phyloP scores from a whole-genome alignment of 2,329 filamentous ascomycete genomes.

The Chrysoporthe austroafricana region DNA sequence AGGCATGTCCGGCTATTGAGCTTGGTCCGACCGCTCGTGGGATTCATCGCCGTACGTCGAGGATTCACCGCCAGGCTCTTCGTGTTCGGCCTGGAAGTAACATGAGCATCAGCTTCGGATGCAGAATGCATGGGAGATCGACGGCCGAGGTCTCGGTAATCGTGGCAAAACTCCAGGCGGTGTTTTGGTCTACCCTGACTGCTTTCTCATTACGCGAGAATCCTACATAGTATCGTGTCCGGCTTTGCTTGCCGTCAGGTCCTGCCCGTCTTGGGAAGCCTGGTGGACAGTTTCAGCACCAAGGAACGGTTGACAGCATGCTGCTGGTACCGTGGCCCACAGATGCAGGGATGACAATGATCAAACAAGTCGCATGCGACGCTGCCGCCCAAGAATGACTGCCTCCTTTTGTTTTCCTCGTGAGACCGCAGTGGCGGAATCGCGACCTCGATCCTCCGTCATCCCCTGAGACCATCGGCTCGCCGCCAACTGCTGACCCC shows the following conservation, averaged over 20 bases:
- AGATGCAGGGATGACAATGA: not conserved
- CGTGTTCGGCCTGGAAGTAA: not conserved
- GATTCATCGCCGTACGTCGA: not conserved
- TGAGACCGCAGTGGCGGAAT: not conserved
- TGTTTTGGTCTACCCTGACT: not conserved
- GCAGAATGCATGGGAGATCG: not conserved
- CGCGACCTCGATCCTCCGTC: not conserved
- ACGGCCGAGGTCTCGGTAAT: not conserved
- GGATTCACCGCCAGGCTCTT: not conserved
- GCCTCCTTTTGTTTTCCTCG: not conserved
- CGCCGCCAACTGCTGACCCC: not conserved
- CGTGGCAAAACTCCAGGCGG: not conserved
- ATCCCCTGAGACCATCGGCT: not conserved
- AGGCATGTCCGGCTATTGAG: not conserved
- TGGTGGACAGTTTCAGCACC: not conserved
- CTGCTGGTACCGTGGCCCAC: not conserved
- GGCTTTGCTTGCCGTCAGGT: conserved; percentile 1
- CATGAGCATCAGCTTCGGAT: not conserved
- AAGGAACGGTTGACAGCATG: not conserved
- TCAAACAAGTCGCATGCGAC: not conserved
- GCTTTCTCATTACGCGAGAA: not conserved
- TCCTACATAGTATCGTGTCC: not conserved
- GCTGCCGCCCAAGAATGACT: not conserved
- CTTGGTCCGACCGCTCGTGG: not conserved
- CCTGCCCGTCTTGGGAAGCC: not conserved